Percentiles rank a stretch among this genome's conserved stretches.
These are phyloP conservation scores for Phytopythium litorale DNA, from an alignment of 352 stramenopile species.

Conservation along the genomic window DNA sequence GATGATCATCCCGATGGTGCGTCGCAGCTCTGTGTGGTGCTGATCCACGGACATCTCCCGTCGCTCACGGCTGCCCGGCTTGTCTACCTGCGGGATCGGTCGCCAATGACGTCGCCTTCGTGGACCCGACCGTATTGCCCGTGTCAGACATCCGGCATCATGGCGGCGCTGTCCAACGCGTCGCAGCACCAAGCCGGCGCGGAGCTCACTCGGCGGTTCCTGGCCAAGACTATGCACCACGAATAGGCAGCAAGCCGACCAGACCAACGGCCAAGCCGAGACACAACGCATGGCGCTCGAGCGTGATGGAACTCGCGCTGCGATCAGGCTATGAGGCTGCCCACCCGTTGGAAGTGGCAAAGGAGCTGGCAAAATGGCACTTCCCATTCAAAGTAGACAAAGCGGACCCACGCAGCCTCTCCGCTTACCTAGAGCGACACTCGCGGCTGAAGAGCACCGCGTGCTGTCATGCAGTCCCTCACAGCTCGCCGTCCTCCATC, in stretches of 20 bases:
- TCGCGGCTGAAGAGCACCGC: neutral
- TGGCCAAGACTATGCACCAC: constrained; percentile 9
- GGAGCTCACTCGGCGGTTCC: constrained; percentile 10
- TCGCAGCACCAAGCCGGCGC: constrained; percentile 9
- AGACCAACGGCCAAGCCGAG: neutral
- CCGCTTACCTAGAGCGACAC: neutral
- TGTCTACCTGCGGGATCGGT: neutral
- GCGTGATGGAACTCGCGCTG: neutral
- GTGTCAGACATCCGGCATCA: constrained; percentile 3
- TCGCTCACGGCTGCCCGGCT: neutral
- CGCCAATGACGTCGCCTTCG: neutral
- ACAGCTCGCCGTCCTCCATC: constrained; percentile 25
- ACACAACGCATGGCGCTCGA: neutral
- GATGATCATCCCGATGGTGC: constrained; percentile 12
- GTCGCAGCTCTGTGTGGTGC: neutral
- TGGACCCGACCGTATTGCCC: constrained; percentile 1
- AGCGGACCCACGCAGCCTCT: neutral
- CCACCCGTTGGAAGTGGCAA: too few relatives aligned
- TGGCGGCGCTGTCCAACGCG: constrained; percentile 12
- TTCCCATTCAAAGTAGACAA: neutral
- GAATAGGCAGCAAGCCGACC: neutral
- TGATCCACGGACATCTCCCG: neutral
- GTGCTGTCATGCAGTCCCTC: neutral
- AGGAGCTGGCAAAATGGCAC: neutral
- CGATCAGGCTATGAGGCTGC: too few relatives aligned